These are phyloP conservation scores for Rhizopus microsporus DNA, from an alignment of 371 early-diverging fungal species.

Conservation along the genomic window DNA sequence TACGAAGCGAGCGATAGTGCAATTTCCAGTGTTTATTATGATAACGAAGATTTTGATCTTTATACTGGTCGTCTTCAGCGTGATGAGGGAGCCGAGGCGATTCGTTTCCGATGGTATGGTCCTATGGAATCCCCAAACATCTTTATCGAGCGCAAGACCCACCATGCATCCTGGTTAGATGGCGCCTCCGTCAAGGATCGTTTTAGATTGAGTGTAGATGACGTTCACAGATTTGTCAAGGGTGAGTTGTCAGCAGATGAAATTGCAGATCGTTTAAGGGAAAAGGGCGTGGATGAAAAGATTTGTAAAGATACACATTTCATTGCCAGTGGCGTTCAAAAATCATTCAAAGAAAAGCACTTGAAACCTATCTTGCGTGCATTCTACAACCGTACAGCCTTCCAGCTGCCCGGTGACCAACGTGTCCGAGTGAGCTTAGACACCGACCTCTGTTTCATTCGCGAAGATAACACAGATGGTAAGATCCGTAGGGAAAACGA, in stretches of 20 bases:
- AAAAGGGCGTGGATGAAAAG: constrained; percentile 63
- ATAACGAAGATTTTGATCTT: constrained; percentile 28
- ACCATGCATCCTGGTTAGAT: constrained; percentile 93
- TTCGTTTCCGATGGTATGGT: constrained; percentile 90
- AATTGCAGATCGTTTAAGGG: constrained; percentile 76
- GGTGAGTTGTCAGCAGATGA: constrained; percentile 88
- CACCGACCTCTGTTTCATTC: constrained; percentile 94
- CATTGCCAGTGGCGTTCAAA: constrained; percentile 68
- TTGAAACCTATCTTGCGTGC: constrained; percentile 87
- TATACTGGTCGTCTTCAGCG: constrained; percentile 79
- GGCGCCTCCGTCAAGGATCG: constrained; percentile 74
- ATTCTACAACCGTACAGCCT: constrained; percentile 97
- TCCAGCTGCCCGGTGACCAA: constrained; percentile 97
- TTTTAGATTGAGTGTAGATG: constrained; percentile 43
- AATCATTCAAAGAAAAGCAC: constrained; percentile 71
- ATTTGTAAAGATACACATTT: constrained; percentile 17
- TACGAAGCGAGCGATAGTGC: constrained; percentile 32
- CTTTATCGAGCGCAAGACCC: constrained; percentile 97
- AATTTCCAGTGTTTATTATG: constrained; percentile 28
- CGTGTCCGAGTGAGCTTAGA: constrained; percentile 95
- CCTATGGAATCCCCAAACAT: constrained; percentile 56
- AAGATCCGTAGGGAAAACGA: constrained; percentile 54
- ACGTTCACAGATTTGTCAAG: constrained; percentile 46
- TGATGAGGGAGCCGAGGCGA: constrained; percentile 88
- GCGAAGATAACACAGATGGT: constrained; percentile 85